Percentiles rank a stretch among this genome's conserved stretches.
phyloP scores from a whole-genome alignment of 2,329 filamentous ascomycete genomes.

The Emmonsia crescens region DNA sequence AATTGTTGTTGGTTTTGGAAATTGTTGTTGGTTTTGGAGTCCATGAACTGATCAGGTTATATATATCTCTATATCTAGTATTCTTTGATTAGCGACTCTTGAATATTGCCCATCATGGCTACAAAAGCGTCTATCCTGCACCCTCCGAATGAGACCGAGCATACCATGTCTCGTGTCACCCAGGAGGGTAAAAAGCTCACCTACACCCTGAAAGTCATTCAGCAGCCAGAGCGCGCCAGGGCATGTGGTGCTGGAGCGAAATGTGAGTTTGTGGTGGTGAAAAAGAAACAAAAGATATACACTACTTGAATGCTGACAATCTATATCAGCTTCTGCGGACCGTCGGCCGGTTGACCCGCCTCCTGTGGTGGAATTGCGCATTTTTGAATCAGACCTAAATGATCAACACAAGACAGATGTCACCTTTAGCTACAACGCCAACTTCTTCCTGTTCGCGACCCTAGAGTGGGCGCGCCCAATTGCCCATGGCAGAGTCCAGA shows the following conservation, averaged over 20 bases:
- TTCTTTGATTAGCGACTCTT: not conserved
- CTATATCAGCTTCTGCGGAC: slow-evolving; percentile 60
- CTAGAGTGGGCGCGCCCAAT: slow-evolving; percentile 77
- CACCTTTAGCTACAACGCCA: slow-evolving; percentile 88
- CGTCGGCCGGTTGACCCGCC: slow-evolving; percentile 89
- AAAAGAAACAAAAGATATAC: not conserved
- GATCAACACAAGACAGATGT: slow-evolving; percentile 55
- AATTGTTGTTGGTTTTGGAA: no score
- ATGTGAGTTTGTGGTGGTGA: slow-evolving; percentile 47
- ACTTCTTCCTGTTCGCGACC: slow-evolving; percentile 94
- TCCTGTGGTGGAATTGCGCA: slow-evolving; percentile 81
- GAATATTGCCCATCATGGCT: slow-evolving; percentile 35
- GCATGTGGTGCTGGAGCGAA: slow-evolving; percentile 94
- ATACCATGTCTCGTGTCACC: slow-evolving; percentile 48
- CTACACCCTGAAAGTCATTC: slow-evolving; percentile 76
- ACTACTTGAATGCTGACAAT: slow-evolving; percentile 9
- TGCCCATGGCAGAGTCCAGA: slow-evolving; percentile 65
- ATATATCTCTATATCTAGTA: not conserved
- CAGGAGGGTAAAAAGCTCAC: slow-evolving; percentile 65
- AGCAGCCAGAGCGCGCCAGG: slow-evolving; percentile 87
- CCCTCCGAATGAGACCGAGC: slow-evolving; percentile 45
- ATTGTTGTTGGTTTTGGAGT: not conserved
- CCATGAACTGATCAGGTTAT: not conserved
- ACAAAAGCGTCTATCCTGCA: slow-evolving; percentile 28
- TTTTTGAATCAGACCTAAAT: slow-evolving; percentile 56